Conservation (phyloP, 306 rosid genomes). For the Inga leiocalycina region DNA sequence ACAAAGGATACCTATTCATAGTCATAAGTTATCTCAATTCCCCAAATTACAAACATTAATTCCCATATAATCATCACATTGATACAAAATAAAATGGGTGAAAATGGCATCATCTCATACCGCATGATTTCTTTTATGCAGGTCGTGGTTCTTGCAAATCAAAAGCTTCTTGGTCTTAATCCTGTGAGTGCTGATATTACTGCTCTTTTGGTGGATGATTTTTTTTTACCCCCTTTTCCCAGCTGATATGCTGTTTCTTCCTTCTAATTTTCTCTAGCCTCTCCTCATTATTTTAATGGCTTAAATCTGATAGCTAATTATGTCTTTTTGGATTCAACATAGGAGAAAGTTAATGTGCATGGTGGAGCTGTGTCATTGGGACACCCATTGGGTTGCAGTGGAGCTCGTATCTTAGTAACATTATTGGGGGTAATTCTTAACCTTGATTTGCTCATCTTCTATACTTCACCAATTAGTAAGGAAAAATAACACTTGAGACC, state of each 20-base stretch:
- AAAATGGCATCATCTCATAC: background rate
- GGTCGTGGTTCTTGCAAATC: conserved; percentile 94
- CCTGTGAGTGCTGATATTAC: conserved; percentile 65
- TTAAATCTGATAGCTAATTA: conserved; percentile 4
- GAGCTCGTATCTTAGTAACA: conserved; percentile 93
- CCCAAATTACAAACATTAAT: background rate
- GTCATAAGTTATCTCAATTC: too few relatives aligned
- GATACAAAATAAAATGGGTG: background rate
- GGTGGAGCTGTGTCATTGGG: conserved; percentile 98
- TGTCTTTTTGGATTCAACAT: conserved; percentile 42
- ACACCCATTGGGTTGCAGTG: conserved; percentile 96
- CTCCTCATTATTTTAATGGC: background rate
- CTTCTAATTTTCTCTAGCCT: conserved; percentile 1
- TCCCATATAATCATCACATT: background rate
- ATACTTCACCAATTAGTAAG: background rate
- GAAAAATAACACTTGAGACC: background rate
- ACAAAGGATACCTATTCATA: too few relatives aligned
- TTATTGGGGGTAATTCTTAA: conserved; percentile 73
- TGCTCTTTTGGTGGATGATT: conserved; percentile 14
- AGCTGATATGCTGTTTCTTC: conserved; percentile 20
- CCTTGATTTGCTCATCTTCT: conserved; percentile 3
- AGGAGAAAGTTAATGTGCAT: conserved; percentile 78
- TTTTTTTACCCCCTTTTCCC: background rate
- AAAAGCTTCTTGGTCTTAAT: conserved; percentile 83
- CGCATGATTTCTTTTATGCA: conserved; percentile 37